Evolutionary conservation across 352 stramenopile genomes (phyloP).

Genomic region (Globisporangium canariense): DNA sequence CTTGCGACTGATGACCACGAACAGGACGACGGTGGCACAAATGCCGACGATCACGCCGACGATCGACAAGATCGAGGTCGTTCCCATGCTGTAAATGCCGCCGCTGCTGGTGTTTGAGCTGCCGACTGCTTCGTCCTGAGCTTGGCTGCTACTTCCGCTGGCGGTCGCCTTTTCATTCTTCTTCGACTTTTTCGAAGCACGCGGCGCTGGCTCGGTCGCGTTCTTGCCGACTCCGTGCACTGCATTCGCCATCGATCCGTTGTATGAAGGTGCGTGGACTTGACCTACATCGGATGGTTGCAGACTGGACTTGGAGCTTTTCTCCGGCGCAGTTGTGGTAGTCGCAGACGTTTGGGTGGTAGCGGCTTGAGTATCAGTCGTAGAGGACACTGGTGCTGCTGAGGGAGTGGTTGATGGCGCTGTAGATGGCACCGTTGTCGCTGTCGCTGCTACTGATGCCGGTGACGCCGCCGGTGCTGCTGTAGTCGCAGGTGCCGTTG

Average conservation of each 20-base stretch:
- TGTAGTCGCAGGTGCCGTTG: neutral
- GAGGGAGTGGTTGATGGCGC: neutral
- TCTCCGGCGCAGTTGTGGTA: neutral
- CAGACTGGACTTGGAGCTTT: neutral
- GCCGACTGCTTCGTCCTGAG: slow-evolving; percentile 32
- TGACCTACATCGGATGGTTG: slow-evolving; percentile 1
- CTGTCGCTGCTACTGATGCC: slow-evolving; percentile 9
- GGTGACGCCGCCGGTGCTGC: neutral
- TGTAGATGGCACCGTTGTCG: neutral
- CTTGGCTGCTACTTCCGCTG: slow-evolving; percentile 9
- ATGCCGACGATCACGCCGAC: slow-evolving; percentile 69
- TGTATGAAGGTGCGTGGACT: slow-evolving; percentile 11
- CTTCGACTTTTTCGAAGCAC: slow-evolving; percentile 1
- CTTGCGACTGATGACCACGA: slow-evolving; percentile 59
- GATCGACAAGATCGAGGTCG: slow-evolving; percentile 67
- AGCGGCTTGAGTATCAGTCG: neutral
- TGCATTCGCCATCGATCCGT: slow-evolving; percentile 10
- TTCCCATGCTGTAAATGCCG: slow-evolving; percentile 51
- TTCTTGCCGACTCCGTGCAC: slow-evolving; percentile 15
- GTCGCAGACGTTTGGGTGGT: slow-evolving; percentile 5
- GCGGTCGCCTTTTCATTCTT: slow-evolving; percentile 5
- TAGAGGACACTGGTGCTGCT: neutral
- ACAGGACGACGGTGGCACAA: slow-evolving; percentile 46
- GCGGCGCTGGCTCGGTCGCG: neutral
- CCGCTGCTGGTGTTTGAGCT: slow-evolving; percentile 43